Evolutionary conservation across 768 basidiomycete genomes (phyloP).

Genomic region (Podaxis sp.): DNA sequence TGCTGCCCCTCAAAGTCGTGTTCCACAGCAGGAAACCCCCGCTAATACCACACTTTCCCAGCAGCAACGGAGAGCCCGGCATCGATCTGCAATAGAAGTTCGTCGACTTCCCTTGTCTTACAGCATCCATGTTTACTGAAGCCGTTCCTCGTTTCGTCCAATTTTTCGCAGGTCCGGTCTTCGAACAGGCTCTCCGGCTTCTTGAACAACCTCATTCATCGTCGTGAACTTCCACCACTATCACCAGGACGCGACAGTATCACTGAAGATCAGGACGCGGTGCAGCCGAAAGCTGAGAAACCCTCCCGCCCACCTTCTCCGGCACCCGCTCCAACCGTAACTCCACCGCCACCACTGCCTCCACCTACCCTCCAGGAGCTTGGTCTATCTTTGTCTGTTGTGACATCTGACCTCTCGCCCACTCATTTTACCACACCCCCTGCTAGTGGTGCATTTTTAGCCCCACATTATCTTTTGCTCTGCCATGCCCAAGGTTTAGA

Average conservation of each 20-base stretch:
- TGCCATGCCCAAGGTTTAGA: constrained; percentile 86
- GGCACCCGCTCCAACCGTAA: constrained; percentile 40
- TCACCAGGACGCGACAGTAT: constrained; percentile 15
- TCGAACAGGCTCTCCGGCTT: constrained; percentile 83
- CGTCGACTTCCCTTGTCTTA: constrained; percentile 17
- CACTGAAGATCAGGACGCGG: constrained; percentile 10
- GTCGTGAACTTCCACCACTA: constrained; percentile 46
- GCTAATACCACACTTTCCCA: constrained; percentile 22
- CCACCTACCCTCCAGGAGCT: constrained; percentile 72
- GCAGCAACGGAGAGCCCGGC: constrained; percentile 36
- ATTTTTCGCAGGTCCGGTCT: constrained; percentile 41
- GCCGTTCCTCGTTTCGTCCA: constrained; percentile 12
- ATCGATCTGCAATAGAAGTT: constrained; percentile 60
- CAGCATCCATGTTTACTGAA: constrained; percentile 13
- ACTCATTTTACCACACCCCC: constrained; percentile 78
- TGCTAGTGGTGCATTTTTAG: constrained; percentile 71
- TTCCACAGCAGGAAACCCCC: constrained; percentile 19
- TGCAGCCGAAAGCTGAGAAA: constrained; percentile 26
- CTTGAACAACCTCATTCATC: constrained; percentile 72
- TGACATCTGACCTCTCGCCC: constrained; percentile 67
- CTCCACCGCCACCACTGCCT: constrained; percentile 70
- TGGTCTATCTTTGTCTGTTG: constrained; percentile 62
- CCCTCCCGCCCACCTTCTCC: constrained; percentile 56
- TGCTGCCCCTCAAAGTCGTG: constrained; percentile 25
- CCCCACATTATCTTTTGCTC: constrained; percentile 76